Base-by-base conservation (phyloP, 2,329 filamentous ascomycete genomes). In the Helicocarpus griseus region DNA sequence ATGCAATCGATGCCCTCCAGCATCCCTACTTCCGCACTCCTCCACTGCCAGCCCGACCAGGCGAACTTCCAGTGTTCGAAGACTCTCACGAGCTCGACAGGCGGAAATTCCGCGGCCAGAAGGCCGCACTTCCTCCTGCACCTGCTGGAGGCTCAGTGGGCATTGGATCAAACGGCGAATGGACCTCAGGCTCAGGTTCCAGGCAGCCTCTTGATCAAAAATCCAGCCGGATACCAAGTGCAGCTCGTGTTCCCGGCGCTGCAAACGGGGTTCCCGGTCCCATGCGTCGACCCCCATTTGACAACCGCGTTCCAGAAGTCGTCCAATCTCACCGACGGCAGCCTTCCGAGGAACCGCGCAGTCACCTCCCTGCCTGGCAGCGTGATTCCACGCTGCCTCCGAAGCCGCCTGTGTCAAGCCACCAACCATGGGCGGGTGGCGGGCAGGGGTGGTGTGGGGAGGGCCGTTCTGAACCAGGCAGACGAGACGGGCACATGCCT, bases 1-100 rank as follows among this genome's bases (percentile, higher is more conserved):
- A 97, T 64, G 93, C 93, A 0, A 86, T 94, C 24, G 93, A 98
- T 69, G 93, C 93, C 1, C 74, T 98, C 21, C 80, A 94, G 57
- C 93, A 98, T 62, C 83, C 88, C 1, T 98, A 96, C 69, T 97
- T 98, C 73, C 84, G 81, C 55, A 86, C 81, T 52, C 70, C 79
- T 1, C 93, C 93, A 3, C 74, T 86, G 4, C 93, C 93, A 7
- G 83, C 90, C 36, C 80, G 80, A 51, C 89, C 93, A 1, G 84
- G 86, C 57, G 89, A 97, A 48, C 79, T 98, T n/a, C 93, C 93
- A 2, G 79, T 75, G 14, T 97, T 95, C 63, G 88, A 95, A 64
- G 91, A 96, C 62, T 95, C 89, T 41, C 93, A 98, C 69, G 93
- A 98, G 68, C 76, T 97, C n/a, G 93, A 98, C 65, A 81, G 91